A percentile compares a stretch with the other conserved stretches of the same genome.
Conservation (phyloP, 1,139 yeast species). For the Candida sanyaensis region DNA sequence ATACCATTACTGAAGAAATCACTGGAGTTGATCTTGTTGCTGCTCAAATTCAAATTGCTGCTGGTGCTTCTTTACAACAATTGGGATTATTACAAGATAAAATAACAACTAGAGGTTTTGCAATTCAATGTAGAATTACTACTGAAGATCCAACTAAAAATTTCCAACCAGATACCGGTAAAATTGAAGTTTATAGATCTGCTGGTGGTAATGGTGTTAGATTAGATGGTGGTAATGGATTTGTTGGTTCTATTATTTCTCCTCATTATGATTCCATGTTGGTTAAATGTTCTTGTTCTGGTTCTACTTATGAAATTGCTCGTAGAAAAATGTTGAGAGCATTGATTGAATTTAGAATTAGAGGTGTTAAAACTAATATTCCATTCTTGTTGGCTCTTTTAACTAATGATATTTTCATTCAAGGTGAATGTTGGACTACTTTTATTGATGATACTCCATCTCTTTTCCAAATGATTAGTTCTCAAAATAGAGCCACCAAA, state of each 20-base stretch:
- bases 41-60: slow-evolving; percentile 98
- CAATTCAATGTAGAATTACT: slow-evolving; percentile 98
- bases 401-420: slow-evolving; percentile 87
- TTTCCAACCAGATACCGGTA: slow-evolving; percentile 99
- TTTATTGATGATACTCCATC: slow-evolving; percentile 98
- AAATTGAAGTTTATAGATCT: slow-evolving; percentile 95
- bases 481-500: slow-evolving; percentile 97
- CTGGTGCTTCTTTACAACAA: slow-evolving; percentile 93
- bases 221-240: slow-evolving; percentile 98
- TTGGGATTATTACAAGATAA: slow-evolving; percentile 91
- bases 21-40: slow-evolving; percentile 98
- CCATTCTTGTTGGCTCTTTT: slow-evolving; percentile 93
- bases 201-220: slow-evolving; percentile 99
- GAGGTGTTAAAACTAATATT: slow-evolving; percentile 98
- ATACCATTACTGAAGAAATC: slow-evolving; percentile 97
- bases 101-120: slow-evolving; percentile 95
- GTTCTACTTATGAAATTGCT: slow-evolving; percentile 94
- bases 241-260: slow-evolving; percentile 96
- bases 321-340: slow-evolving; percentile 98
- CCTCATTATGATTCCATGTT: slow-evolving; percentile 99
- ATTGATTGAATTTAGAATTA: slow-evolving; percentile 92
- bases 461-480: slow-evolving; percentile 89
- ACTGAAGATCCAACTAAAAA: slow-evolving; percentile 97
- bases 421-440: slow-evolving; percentile 96
- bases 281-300: slow-evolving; percentile 96